phyloP scores from a whole-genome alignment of 2,329 filamentous ascomycete genomes.

The Colletotrichum musae region DNA sequence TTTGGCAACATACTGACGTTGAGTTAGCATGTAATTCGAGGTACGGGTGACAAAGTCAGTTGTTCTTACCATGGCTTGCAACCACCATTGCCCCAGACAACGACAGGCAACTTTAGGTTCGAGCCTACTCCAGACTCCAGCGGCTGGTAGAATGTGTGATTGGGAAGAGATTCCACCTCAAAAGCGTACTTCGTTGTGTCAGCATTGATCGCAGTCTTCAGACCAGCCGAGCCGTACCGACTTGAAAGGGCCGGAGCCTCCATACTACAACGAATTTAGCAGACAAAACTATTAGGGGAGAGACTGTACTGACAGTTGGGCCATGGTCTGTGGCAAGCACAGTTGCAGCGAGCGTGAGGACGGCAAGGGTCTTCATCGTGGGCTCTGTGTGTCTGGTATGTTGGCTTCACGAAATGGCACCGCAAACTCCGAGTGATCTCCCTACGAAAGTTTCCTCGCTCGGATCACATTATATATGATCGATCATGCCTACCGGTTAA shows the following conservation, averaged over 20 bases:
- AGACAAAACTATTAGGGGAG: accelerated
- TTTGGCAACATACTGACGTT: neutral
- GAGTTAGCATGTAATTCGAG: neutral
- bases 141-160: constrained; percentile 28
- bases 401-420: neutral
- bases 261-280: neutral
- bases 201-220: neutral
- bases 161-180: constrained; percentile 30
- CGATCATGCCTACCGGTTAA: neutral
- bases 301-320: neutral
- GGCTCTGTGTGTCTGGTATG: neutral
- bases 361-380: constrained; percentile 14
- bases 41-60: neutral
- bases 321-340: constrained; percentile 22
- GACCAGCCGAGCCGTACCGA: neutral
- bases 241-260: constrained; percentile 22
- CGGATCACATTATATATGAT: neutral
- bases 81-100: constrained; percentile 33
- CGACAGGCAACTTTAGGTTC: constrained; percentile 19
- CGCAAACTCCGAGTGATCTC: accelerated
- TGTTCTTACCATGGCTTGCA: constrained; percentile 19
- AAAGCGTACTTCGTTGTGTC: constrained; percentile 11
- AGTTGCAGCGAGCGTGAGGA: neutral
- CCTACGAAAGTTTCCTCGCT: no score
- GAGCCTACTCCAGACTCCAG: constrained; percentile 7